A percentile compares a stretch with the other conserved stretches of the same genome.
These are phyloP conservation scores for Plectranthus barbatus DNA, from an alignment of 257 asterid species.

Conservation along the genomic window DNA sequence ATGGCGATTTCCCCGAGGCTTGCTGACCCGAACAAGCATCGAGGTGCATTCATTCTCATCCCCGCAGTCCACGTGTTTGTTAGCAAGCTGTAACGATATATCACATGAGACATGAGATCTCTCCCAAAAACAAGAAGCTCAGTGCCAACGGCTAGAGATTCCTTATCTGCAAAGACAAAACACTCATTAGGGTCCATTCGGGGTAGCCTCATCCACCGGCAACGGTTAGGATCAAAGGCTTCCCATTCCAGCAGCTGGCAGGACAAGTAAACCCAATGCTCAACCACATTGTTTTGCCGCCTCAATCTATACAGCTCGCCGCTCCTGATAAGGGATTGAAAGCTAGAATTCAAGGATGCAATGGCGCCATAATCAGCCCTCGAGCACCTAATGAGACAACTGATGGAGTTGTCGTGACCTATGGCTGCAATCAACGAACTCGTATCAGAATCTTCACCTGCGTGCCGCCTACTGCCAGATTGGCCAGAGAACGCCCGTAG, in stretches of 20 bases:
- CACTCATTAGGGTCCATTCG: constrained; percentile 64
- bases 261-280: constrained; percentile 62
- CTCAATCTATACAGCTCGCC: constrained; percentile 46
- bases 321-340: constrained; percentile 43
- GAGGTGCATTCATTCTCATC: constrained; percentile 36
- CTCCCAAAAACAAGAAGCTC: constrained; percentile 87
- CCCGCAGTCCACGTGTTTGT: constrained; percentile 49
- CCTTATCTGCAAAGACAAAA: constrained; percentile 69
- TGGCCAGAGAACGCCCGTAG: not conserved
- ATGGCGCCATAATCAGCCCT: constrained; percentile 49
- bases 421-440: constrained; percentile 41
- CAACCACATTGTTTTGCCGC: constrained; percentile 45
- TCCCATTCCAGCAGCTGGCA: constrained; percentile 61
- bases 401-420: constrained; percentile 47
- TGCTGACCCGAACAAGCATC: constrained; percentile 79
- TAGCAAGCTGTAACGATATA: constrained; percentile 70
- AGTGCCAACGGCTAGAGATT: constrained; percentile 89
- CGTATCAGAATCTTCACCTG: constrained; percentile 36
- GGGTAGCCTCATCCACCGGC: constrained; percentile 53
- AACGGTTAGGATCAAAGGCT: constrained; percentile 48
- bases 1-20: constrained; percentile 79
- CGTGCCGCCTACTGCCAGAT: constrained; percentile 15
- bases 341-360: constrained; percentile 47
- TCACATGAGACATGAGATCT: constrained; percentile 64
- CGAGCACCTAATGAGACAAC: constrained; percentile 53